Percentiles rank a stretch among this genome's conserved stretches.
phyloP scores from a whole-genome alignment of 306 rosid species.

The Castanea crenata region DNA sequence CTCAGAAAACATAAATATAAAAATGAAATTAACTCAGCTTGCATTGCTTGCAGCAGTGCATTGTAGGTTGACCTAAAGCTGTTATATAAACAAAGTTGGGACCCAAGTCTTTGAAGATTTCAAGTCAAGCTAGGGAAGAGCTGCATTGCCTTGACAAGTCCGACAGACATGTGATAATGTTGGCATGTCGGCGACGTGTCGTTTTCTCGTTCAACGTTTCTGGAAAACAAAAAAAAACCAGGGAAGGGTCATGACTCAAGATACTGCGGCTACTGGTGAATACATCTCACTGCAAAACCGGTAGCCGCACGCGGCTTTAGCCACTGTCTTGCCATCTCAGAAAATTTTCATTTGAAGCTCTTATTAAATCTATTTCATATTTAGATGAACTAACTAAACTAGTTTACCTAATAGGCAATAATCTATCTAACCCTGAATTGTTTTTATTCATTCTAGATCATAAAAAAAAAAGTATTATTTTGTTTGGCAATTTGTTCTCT shows the following conservation, averaged over 20 bases:
- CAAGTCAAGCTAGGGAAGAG: not conserved
- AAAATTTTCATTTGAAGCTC: too few species aligned
- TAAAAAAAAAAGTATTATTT: too few species aligned
- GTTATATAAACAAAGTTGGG: not conserved
- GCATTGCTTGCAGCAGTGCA: not conserved
- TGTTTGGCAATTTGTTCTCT: too few species aligned
- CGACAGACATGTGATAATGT: slow-evolving; percentile 24
- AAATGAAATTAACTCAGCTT: too few species aligned
- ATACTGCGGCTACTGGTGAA: not conserved
- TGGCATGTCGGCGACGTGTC: slow-evolving; percentile 29
- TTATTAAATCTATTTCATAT: too few species aligned
- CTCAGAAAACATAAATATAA: too few species aligned
- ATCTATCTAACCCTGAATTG: too few species aligned
- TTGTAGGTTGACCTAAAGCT: not conserved
- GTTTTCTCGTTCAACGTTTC: not conserved
- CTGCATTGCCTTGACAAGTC: not conserved
- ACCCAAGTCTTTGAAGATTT: not conserved
- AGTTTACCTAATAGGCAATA: too few species aligned
- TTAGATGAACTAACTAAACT: too few species aligned
- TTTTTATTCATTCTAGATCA: too few species aligned
- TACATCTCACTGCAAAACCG: slow-evolving; percentile 3
- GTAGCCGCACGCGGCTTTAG: slow-evolving; percentile 15
- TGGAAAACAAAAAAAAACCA: not conserved
- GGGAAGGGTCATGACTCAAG: not conserved
- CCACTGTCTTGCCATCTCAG: not conserved